phyloP scores from a whole-genome alignment of 176 grass and related monocot genomes.

The Coix lacrymajobi region DNA sequence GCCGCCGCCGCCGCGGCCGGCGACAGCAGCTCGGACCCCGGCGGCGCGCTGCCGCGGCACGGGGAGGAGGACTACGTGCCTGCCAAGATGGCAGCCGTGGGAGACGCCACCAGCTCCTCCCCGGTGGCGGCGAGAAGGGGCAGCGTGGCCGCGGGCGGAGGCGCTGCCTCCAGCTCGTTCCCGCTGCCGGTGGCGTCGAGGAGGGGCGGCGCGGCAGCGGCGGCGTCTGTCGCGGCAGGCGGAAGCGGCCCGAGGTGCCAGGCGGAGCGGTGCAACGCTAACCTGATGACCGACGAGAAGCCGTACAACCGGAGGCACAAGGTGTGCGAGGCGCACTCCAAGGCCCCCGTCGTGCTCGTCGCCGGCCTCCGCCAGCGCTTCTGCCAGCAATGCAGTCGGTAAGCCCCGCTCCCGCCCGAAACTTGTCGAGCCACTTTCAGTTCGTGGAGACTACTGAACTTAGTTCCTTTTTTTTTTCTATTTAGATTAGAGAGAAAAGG shows the following conservation, averaged over 20 bases:
- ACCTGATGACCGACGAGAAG: slow-evolving; percentile 60
- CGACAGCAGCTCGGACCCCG: neutral
- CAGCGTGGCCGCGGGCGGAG: neutral
- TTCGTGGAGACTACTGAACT: neutral
- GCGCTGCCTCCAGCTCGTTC: slow-evolving; percentile 2
- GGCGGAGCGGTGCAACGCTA: slow-evolving; percentile 70
- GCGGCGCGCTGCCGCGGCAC: neutral
- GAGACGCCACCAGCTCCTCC: slow-evolving; percentile 4
- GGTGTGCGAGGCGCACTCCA: slow-evolving; percentile 82
- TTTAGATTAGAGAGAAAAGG: neutral
- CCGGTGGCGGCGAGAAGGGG: slow-evolving; percentile 21
- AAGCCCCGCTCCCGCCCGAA: neutral
- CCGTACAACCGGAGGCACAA: slow-evolving; percentile 87
- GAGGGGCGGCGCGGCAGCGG: slow-evolving; percentile 1
- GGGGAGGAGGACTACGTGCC: slow-evolving; percentile 38
- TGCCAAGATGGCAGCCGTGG: neutral
- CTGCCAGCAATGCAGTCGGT: slow-evolving; percentile 99
- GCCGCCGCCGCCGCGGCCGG: slow-evolving; percentile 38
- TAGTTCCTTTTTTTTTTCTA: neutral
- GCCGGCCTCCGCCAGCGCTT: slow-evolving; percentile 93
- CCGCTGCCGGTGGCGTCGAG: slow-evolving; percentile 8
- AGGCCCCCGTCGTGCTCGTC: slow-evolving; percentile 73
- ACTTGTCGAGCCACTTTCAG: neutral
- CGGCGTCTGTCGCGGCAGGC: neutral
- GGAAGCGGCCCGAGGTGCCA: slow-evolving; percentile 59